phyloP scores from a whole-genome alignment of 805 yeast genomes.

The Lipomyces chichibuensis region DNA sequence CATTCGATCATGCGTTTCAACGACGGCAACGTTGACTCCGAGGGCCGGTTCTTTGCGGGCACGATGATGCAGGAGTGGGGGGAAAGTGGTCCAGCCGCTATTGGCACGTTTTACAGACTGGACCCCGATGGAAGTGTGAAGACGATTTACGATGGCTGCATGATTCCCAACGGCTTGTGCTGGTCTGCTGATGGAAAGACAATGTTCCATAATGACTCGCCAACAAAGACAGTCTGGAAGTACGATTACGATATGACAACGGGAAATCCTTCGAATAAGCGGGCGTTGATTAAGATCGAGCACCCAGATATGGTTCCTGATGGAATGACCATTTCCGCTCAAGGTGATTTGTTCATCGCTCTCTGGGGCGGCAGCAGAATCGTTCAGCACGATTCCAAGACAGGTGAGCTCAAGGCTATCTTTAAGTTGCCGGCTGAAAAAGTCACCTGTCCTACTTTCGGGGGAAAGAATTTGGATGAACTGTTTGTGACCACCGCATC shows the following conservation, averaged over 20 bases:
- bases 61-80: conserved; percentile 61
- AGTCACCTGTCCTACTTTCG: conserved; percentile 68
- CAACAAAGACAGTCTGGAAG: conserved; percentile 52
- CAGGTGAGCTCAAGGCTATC: conserved; percentile 57
- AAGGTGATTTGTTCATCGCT: conserved; percentile 63
- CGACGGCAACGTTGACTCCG: conserved; percentile 79
- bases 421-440: conserved; percentile 61
- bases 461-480: conserved; percentile 61
- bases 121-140: conserved; percentile 42
- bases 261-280: conserved; percentile 47
- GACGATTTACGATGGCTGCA: conserved; percentile 48
- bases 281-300: conserved; percentile 48
- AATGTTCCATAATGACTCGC: conserved; percentile 60
- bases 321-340: conserved; percentile 65
- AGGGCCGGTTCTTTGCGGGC: conserved; percentile 80
- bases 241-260: conserved; percentile 50
- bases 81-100: conserved; percentile 44
- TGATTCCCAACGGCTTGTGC: conserved; percentile 74
- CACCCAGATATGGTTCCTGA: conserved; percentile 63
- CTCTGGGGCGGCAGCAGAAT: conserved; percentile 65
- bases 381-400: conserved; percentile 51
- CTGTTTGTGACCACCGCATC: conserved; percentile 72
- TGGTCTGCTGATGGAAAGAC: conserved; percentile 52
- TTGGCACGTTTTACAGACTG: conserved; percentile 60
- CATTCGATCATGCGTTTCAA: conserved; percentile 60